phyloP scores from a whole-genome alignment of 2,329 filamentous ascomycete genomes.

The Chaetomiaceae sp. region DNA sequence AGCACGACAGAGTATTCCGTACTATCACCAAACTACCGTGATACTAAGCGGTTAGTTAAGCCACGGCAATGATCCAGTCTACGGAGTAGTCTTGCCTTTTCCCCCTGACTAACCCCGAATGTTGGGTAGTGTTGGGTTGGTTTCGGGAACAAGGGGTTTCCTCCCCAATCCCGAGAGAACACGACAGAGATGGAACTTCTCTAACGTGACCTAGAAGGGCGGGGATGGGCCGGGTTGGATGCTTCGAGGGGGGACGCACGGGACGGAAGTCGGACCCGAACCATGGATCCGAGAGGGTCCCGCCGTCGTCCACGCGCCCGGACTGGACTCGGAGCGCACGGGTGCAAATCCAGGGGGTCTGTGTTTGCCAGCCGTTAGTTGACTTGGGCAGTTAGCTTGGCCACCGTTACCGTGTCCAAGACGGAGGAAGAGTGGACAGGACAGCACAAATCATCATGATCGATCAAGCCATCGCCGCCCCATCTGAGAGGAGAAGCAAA shows the following conservation, averaged over 20 bases:
- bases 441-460: too few relatives aligned
- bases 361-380: too few relatives aligned
- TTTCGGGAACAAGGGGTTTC: not conserved
- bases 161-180: constrained; percentile 12
- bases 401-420: too few relatives aligned
- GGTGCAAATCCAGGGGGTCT: not conserved
- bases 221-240: too few relatives aligned
- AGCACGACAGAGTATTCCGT: not conserved
- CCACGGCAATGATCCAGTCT: too few relatives aligned
- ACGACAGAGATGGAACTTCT: constrained; percentile 5
- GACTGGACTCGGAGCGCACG: not conserved
- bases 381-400: too few relatives aligned
- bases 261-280: constrained; percentile 1
- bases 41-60: not conserved
- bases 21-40: not conserved
- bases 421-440: too few relatives aligned
- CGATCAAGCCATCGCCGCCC: too few relatives aligned
- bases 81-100: too few relatives aligned
- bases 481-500: too few relatives aligned
- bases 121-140: too few relatives aligned
- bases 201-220: too few relatives aligned
- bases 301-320: not conserved
- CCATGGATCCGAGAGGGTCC: constrained; percentile 4
- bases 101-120: not conserved
- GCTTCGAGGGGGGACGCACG: not conserved